A percentile compares a stretch with the other conserved stretches of the same genome.
These are phyloP conservation scores for Verruconis gallopava DNA, from an alignment of 2,329 filamentous ascomycete species.

Conservation along the genomic window DNA sequence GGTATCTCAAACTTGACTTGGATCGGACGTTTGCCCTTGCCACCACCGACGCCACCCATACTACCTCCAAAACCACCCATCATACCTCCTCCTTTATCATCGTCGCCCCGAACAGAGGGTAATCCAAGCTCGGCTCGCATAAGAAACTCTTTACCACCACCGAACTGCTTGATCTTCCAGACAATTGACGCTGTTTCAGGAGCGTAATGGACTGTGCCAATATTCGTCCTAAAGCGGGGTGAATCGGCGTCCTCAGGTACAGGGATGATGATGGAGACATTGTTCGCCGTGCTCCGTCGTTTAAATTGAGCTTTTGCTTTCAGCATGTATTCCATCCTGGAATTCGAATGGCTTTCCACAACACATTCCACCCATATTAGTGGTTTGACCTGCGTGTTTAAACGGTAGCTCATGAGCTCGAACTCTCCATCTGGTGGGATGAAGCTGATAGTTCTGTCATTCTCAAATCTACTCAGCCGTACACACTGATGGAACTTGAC, in stretches of 20 bases:
- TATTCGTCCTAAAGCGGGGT: conserved; percentile 92
- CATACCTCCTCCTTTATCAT: conserved; percentile 93
- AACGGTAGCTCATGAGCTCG: conserved; percentile 96
- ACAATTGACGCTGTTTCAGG: conserved; percentile 96
- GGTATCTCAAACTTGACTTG: conserved; percentile 99
- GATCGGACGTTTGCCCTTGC: conserved; percentile 90
- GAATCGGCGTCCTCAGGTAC: conserved; percentile 96
- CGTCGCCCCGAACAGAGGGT: conserved; percentile 86
- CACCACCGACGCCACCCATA: conserved; percentile 72
- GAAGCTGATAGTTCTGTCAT: conserved; percentile 96
- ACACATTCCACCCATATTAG: conserved; percentile 98
- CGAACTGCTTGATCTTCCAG: conserved; percentile 99
- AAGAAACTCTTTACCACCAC: conserved; percentile 93
- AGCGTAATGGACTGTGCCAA: conserved; percentile 92
- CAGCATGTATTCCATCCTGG: conserved; percentile 96
- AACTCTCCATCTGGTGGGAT: conserved; percentile 98
- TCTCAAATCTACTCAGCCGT: conserved; percentile 88
- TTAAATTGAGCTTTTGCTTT: conserved; percentile 98
- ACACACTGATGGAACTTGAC: conserved; percentile 99
- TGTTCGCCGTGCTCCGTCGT: conserved; percentile 92
- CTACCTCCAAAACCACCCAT: conserved; percentile 93
- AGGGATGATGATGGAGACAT: conserved; percentile 93
- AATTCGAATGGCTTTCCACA: conserved; percentile 90
- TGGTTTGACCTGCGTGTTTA: conserved; percentile 97
- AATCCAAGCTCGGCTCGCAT: conserved; percentile 95